Evolutionary conservation across 1,139 yeast species (phyloP).

Genomic region (Hemisphaericaspora xylanilytica): DNA sequence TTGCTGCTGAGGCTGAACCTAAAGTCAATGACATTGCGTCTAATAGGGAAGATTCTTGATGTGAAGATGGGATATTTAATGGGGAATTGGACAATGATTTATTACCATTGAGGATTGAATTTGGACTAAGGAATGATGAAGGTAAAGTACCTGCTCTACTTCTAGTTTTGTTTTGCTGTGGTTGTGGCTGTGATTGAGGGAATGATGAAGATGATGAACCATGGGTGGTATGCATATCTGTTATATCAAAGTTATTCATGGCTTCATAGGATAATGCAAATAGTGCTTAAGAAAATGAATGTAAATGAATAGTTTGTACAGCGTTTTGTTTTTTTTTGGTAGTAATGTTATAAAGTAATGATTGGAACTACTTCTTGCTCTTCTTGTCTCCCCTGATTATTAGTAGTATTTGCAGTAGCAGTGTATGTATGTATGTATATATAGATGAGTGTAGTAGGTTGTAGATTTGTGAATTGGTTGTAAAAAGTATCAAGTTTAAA

Average conservation of each 20-base stretch:
- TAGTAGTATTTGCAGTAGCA: too few species aligned
- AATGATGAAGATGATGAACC: background rate
- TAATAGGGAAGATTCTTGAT: constrained; percentile 18
- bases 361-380: too few species aligned
- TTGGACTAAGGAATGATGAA: constrained; percentile 31
- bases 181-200: constrained; percentile 11
- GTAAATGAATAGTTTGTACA: too few species aligned
- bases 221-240: background rate
- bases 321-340: too few species aligned
- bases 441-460: too few species aligned
- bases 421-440: too few species aligned
- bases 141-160: constrained; percentile 60
- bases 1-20: constrained; percentile 14
- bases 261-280: background rate
- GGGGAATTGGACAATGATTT: constrained; percentile 10
- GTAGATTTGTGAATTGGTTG: too few species aligned
- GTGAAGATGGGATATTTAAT: constrained; percentile 12
- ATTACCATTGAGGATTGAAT: constrained; percentile 1
- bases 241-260: constrained; percentile 2
- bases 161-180: constrained; percentile 25
- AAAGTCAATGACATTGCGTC: constrained; percentile 25
- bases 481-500: too few species aligned
- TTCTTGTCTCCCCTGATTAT: too few species aligned
- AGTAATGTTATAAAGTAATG: too few species aligned
- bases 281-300: too few species aligned